phyloP scores from a whole-genome alignment of 345 rosid genomes.

The Durio zibethinus region DNA sequence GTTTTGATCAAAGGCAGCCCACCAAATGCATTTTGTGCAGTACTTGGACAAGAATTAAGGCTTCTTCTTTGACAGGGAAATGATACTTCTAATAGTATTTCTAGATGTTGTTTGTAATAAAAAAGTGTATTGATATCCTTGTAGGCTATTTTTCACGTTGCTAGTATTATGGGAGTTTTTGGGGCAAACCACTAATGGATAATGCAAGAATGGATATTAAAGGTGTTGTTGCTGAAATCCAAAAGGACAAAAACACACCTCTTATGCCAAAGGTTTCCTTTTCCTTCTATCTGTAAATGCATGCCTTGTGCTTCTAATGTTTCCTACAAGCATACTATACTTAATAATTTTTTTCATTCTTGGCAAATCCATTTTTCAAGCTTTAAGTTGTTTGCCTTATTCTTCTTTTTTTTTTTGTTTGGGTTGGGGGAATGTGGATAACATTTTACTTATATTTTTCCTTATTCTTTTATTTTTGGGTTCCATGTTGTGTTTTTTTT shows the following conservation, averaged over 20 bases:
- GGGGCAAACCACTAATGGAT: conserved; percentile 35
- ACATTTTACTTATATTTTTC: background rate
- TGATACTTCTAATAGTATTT: background rate
- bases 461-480: background rate
- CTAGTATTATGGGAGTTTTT: conserved; percentile 28
- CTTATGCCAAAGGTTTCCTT: conserved; percentile 69
- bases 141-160: conserved; percentile 6
- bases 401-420: background rate
- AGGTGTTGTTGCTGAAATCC: conserved; percentile 77
- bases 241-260: conserved; percentile 61
- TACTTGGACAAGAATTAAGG: conserved; percentile 16
- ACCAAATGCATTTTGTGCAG: conserved; percentile 84
- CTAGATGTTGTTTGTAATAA: background rate
- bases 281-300: conserved; percentile 11
- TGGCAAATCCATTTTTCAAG: background rate
- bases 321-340: background rate
- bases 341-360: background rate
- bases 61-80: background rate
- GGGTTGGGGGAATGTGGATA: background rate
- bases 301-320: conserved; percentile 14
- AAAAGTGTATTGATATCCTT: background rate
- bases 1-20: conserved; percentile 73
- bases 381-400: background rate
- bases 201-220: conserved; percentile 88
- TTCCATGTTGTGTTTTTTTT: background rate